Base-by-base conservation (phyloP, 2,329 filamentous ascomycete species). In the Fusarium subtropicale region DNA sequence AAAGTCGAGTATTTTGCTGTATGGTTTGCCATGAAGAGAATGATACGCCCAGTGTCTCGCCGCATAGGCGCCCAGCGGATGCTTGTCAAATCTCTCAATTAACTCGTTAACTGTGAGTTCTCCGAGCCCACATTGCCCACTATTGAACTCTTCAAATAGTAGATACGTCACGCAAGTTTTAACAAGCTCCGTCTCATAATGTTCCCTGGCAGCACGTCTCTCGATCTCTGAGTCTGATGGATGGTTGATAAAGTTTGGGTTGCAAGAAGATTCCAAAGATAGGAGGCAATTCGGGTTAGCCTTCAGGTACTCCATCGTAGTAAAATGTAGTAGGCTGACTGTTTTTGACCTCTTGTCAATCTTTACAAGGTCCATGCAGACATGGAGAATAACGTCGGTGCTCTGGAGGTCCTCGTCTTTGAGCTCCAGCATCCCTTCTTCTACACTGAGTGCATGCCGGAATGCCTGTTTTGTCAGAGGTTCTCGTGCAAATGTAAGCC, bases 231-330 rank as follows among this genome's bases (percentile, higher is more conserved):
- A 20, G n/a, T 38, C 36, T 38, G 36, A 20, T 13, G 18, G 36
- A 13, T 13, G 20, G 5, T 20, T 1, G 6, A 38, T 13, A 4
- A 20, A 20, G 0, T 4, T 7, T 12, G 10, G 1, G 3, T 20
- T 3, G 4, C 20, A 11, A 2, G n/a, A 4, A 13, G n/a, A 2
- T 20, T 38, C 36, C 36, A 38, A 20, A 20, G 18, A 38, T 2
- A 20, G 4, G 0, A 38, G n/a, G n/a, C n/a, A 20, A 38, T 38
- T 38, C 13, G 36, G 36, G 2, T 38, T 20, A 2, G n/a, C 36
- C n/a, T 20, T 38, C 11, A 38, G 11, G 2, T 38, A 38, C n/a
- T 38, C 36, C n/a, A 20, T 38, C 1, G 36, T 38, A 1, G 36
- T 38, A 4, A 20, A 38, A 20, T 38, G 36, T 1, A 38, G n/a